These are phyloP conservation scores for Mucor saturninus DNA, from an alignment of 371 early-diverging fungal species.

Conservation along the genomic window DNA sequence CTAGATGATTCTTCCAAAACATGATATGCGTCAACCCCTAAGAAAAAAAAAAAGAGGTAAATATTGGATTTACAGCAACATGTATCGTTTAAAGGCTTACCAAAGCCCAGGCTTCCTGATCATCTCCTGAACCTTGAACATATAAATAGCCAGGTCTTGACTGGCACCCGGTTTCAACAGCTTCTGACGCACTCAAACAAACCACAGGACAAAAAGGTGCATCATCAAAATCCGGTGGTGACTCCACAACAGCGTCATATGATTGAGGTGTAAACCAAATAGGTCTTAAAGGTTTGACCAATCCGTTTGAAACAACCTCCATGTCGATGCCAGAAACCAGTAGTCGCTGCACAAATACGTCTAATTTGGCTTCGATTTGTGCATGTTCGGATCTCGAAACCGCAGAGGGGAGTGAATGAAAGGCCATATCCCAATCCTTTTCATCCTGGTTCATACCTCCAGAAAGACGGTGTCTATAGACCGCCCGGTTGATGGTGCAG, in stretches of 20 bases:
- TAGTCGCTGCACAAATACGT: constrained; percentile 65
- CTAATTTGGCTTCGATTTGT: constrained; percentile 67
- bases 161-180: constrained; percentile 59
- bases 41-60: neutral
- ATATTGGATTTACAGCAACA: neutral
- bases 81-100: constrained; percentile 28
- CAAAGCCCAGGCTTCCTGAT: constrained; percentile 84
- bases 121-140: constrained; percentile 90
- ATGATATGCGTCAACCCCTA: constrained; percentile 67
- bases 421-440: constrained; percentile 56
- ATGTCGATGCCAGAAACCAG: constrained; percentile 62
- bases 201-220: constrained; percentile 68
- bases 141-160: constrained; percentile 68
- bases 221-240: constrained; percentile 55
- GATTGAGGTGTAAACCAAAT: constrained; percentile 79
- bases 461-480: constrained; percentile 20
- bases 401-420: constrained; percentile 70
- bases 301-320: constrained; percentile 29
- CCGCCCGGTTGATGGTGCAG: constrained; percentile 67
- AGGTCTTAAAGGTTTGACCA: constrained; percentile 78
- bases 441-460: neutral
- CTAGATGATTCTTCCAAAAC: constrained; percentile 72
- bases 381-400: constrained; percentile 76
- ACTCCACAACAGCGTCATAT: constrained; percentile 45
- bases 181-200: constrained; percentile 76